Evolutionary conservation across 148 eudicot genomes (phyloP), one percentile per base, ranked within the genome.

Genomic region (Simmondsia chinensis): DNA sequence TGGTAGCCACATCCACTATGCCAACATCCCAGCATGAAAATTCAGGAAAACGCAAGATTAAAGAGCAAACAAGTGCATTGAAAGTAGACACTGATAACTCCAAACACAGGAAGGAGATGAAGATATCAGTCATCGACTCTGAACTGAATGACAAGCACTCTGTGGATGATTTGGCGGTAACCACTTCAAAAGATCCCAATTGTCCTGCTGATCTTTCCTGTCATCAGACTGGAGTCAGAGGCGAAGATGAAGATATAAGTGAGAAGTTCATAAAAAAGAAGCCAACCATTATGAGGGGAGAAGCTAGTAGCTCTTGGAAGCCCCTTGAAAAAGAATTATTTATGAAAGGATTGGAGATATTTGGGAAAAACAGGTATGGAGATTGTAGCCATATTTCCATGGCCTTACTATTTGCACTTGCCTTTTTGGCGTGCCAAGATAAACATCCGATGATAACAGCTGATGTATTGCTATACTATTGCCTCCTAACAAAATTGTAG

Each of bases 341-440:
- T 60, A 10, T 61, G 54, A 85, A 91, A 70, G 97, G 97, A 33
- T 27, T 85, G 36, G 88, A 91, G 57, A 85, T 91, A 20, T 91
- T 84, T 65, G 97, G 97, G 20, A 81, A 70, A 76, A 82, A 82
- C 69, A 91, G 97, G 97, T 81, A 71, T 9, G 26, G 16, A 16
- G 31, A 35, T 33, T 22, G 16, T 41, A 15, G 35, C 18, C n/a
- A n/a, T n/a, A n/a, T n/a, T n/a, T n/a, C n/a, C n/a, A n/a, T n/a
- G n/a, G n/a, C n/a, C n/a, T n/a, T n/a, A n/a, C n/a, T n/a, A n/a
- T n/a, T n/a, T 43, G 23, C 25, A 1, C 10, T 20, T 39, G 13
- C 37, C 7, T 33, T 24, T 36, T 38, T 41, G n/a, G n/a, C n/a
- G n/a, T n/a, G n/a, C n/a, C n/a, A n/a, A n/a, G n/a, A n/a, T n/a